phyloP scores from a whole-genome alignment of 441 rosid genomes.

The Populus hybrid region DNA sequence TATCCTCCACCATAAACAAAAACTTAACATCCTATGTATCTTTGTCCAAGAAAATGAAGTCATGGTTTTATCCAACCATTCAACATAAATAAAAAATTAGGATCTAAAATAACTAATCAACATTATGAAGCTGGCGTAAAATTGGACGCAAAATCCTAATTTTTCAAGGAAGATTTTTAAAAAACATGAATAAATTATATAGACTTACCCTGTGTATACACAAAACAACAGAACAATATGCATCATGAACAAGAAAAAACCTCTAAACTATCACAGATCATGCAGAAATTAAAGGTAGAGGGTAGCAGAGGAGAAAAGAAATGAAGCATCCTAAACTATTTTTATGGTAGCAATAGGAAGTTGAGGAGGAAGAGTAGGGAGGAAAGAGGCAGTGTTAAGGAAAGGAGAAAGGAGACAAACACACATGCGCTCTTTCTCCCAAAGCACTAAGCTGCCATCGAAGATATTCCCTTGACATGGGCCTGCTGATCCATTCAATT shows the following conservation, averaged over 20 bases:
- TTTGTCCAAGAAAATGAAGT: not conserved
- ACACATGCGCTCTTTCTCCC: constrained; percentile 98
- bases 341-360: constrained; percentile 59
- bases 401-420: constrained; percentile 99
- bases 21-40: not conserved
- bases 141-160: not conserved
- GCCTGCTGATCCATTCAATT: constrained; percentile 99
- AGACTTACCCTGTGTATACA: not conserved
- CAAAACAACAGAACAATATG: not conserved
- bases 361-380: constrained; percentile 76
- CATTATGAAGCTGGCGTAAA: not conserved
- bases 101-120: not conserved
- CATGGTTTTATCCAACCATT: not conserved
- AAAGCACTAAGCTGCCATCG: constrained; percentile 99
- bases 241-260: constrained; percentile 6
- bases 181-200: not conserved
- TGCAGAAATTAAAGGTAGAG: constrained; percentile 26
- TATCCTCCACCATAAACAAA: not conserved
- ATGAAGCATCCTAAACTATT: constrained; percentile 33
- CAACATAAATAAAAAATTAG: not conserved
- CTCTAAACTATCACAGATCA: constrained; percentile 17
- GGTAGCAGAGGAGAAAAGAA: constrained; percentile 27
- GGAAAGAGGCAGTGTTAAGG: constrained; percentile 89
- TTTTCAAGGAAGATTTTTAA: not conserved
- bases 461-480: constrained; percentile 96